Conservation (phyloP, 1,284 basidiomycete species). For the Pisolithus thermaeus region DNA sequence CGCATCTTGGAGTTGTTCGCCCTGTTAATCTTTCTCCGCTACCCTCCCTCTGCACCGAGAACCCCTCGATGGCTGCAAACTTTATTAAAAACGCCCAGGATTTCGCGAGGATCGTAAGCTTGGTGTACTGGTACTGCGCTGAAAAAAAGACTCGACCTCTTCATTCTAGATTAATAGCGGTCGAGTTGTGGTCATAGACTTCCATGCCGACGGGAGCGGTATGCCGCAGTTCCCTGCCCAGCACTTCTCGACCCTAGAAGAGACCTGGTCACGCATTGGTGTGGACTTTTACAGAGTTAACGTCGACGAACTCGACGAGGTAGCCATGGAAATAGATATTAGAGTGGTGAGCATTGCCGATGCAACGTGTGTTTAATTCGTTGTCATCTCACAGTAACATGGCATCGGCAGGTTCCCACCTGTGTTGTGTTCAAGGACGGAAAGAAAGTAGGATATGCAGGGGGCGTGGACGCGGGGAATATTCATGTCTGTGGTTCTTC, state of each 20-base stretch:
- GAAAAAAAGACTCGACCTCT: not conserved
- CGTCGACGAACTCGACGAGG: constrained; percentile 21
- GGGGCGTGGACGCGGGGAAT: constrained; percentile 22
- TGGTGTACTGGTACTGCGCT: not conserved
- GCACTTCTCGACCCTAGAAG: constrained; percentile 14
- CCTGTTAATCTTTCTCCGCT: too few relatives aligned
- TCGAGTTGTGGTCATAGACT: constrained; percentile 19
- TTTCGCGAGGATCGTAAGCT: constrained; percentile 16
- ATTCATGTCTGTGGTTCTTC: constrained; percentile 20
- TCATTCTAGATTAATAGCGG: constrained; percentile 21
- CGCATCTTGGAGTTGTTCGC: too few relatives aligned
- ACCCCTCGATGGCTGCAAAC: constrained; percentile 12
- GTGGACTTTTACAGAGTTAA: constrained; percentile 22
- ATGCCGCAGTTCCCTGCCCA: constrained; percentile 6
- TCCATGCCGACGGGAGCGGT: constrained; percentile 14
- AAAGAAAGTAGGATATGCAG: constrained; percentile 18
- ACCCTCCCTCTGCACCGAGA: not conserved
- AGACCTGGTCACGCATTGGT: constrained; percentile 22
- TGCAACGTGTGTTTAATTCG: not conserved
- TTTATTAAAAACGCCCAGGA: constrained; percentile 15
- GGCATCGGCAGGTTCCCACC: constrained; percentile 16
- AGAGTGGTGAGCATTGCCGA: constrained; percentile 17
- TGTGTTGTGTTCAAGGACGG: constrained; percentile 28
- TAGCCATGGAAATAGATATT: constrained; percentile 23
- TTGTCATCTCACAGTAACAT: not conserved